Conservation (phyloP, 1,284 basidiomycete genomes). For the Xerocomus cyaneibrunnescens region DNA sequence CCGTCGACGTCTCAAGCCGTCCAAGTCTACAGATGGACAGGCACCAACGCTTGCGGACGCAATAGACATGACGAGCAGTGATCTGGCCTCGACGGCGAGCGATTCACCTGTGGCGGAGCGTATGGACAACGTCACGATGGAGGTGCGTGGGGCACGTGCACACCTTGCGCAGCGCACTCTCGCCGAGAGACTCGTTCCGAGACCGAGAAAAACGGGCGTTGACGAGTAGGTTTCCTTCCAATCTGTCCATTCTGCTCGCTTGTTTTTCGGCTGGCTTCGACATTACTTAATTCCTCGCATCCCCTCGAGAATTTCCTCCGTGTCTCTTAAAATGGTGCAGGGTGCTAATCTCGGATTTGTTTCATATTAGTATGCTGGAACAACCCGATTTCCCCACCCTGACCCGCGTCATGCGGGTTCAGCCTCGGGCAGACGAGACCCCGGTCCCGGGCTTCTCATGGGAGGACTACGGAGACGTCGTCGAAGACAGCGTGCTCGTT, state of each 20-base stretch:
- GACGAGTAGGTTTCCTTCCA: conserved; percentile 50
- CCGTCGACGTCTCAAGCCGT: conserved; percentile 19
- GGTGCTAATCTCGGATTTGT: conserved; percentile 18
- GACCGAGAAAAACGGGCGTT: conserved; percentile 59
- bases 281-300: background rate
- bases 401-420: conserved; percentile 63
- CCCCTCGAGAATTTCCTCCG: background rate
- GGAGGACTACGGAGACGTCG: conserved; percentile 73
- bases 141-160: conserved; percentile 23
- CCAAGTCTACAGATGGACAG: conserved; percentile 16
- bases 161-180: conserved; percentile 43
- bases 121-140: conserved; percentile 37
- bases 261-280: background rate
- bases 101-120: conserved; percentile 50
- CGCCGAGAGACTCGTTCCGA: conserved; percentile 59
- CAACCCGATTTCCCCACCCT: conserved; percentile 53
- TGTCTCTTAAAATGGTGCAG: background rate
- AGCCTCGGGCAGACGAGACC: conserved; percentile 51
- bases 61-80: conserved; percentile 47
- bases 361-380: conserved; percentile 55
- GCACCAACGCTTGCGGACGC: conserved; percentile 17
- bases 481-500: conserved; percentile 40
- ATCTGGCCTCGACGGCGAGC: conserved; percentile 54
- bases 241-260: background rate
- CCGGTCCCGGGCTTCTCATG: conserved; percentile 67